Evolutionary conservation across 2,329 filamentous ascomycete species (phyloP), one percentile per base, ranked within the genome.

Genomic region (Apiospora aurea): DNA sequence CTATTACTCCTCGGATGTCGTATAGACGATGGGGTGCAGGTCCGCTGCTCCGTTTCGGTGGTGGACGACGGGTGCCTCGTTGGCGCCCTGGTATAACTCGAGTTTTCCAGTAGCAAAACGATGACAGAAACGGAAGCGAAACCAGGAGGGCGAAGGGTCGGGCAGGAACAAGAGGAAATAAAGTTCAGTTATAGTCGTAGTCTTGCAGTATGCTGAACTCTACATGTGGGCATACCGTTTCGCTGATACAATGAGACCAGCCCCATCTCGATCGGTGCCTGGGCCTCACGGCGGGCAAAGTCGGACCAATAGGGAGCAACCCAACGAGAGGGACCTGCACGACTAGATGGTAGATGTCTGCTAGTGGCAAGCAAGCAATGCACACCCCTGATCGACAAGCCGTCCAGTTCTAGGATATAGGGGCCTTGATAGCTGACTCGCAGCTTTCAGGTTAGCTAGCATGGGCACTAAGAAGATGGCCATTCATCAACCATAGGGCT

Each of bases 111-210:
- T 7, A n/a, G n/a, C 8, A 14, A 29, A n/a, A 38, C 16, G 16
- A 38, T 11, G 29, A 29, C 53, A 6, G 29, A 38, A 13, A 7
- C 29, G n/a, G 53, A 61, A 29, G 6, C 34, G 53, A 21, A 38
- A 38, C 29, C 29, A 29, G 18, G 18, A 34, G 53, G 53, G 18
- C 2, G 21, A 57, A 14, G 16, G 29, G 46, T 6, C 6, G 21
- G 46, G 21, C 46, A 61, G 16, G 26, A 18, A 61, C 26, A 34
- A 34, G 29, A 38, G 26, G 53, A 61, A 61, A 38, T 61, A 61
- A 11, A 14, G 53, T 61, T 61, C 29, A 34, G 53, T 41, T 64
- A 64, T 64, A 64, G 53, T 61, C 53, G 53, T 64, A 64, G 18
- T 8, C 18, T 29, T 18, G 57, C 34, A 64, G 57, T 38, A 64